Evolutionary conservation across 768 basidiomycete species (phyloP).

Genomic region (Chiua virens): DNA sequence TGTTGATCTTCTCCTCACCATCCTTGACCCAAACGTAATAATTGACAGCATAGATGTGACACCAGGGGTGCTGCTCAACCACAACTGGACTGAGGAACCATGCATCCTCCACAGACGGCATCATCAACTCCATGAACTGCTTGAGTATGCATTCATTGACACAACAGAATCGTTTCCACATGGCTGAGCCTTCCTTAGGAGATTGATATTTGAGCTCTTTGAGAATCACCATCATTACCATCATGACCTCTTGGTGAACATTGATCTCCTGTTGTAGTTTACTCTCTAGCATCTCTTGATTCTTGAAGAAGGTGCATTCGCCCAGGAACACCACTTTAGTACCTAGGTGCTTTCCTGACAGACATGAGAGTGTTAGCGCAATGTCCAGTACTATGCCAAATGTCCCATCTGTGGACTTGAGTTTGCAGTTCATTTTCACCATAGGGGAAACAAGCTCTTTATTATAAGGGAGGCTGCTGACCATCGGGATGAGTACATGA

Average conservation of each 20-base stretch:
- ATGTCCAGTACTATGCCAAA: background rate
- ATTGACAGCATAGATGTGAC: background rate
- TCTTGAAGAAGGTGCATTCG: slow-evolving; percentile 4
- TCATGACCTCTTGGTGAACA: background rate
- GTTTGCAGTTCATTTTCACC: background rate
- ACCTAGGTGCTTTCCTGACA: background rate
- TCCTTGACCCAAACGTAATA: slow-evolving; percentile 4
- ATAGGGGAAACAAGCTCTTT: background rate
- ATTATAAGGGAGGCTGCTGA: background rate
- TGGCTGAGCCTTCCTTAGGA: background rate
- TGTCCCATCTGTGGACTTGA: background rate
- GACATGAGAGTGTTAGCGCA: background rate
- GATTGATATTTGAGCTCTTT: background rate
- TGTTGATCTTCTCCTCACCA: background rate
- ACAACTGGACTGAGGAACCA: background rate
- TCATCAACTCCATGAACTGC: too few relatives aligned
- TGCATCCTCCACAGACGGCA: background rate
- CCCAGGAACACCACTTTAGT: background rate
- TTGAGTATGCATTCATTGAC: background rate
- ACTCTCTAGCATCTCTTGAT: background rate
- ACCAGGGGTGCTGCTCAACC: background rate
- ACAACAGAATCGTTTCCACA: background rate
- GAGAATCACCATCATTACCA: background rate
- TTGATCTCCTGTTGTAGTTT: background rate
- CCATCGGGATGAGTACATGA: too few relatives aligned